These are phyloP conservation scores for Pinus tabuliformis DNA, from an alignment of 75 land plant genomes.

Conservation along the genomic window DNA sequence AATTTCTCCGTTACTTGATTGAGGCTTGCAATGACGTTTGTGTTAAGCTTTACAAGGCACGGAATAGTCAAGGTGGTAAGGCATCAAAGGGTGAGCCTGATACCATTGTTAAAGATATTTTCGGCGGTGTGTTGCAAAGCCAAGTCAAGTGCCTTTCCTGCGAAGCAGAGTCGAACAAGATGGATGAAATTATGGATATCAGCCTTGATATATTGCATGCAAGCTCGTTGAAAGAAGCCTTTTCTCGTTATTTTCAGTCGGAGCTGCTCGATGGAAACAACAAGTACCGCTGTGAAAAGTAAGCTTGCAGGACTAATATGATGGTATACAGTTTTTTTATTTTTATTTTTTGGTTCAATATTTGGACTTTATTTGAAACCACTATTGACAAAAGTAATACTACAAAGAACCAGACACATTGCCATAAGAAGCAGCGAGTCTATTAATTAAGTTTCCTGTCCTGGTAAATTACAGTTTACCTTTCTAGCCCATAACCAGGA, in stretches of 20 bases:
- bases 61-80: conserved; percentile 3
- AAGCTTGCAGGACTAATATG: conserved; percentile 3
- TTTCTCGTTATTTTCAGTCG: conserved; percentile 76
- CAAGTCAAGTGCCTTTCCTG: conserved; percentile 90
- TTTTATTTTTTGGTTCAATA: not conserved
- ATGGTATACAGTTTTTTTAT: not conserved
- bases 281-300: conserved; percentile 88
- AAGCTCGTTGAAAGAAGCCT: conserved; percentile 63
- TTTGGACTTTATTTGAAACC: not conserved
- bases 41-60: conserved; percentile 58
- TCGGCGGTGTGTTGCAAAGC: conserved; percentile 89
- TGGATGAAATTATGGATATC: conserved; percentile 94
- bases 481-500: too few relatives aligned
- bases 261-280: conserved; percentile 92
- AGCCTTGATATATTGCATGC: conserved; percentile 71
- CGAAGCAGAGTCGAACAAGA: conserved; percentile 74
- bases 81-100: conserved; percentile 18
- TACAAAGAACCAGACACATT: too few relatives aligned
- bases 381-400: not conserved
- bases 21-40: conserved; percentile 86
- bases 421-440: too few relatives aligned
- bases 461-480: too few relatives aligned
- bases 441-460: too few relatives aligned
- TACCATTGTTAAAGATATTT: conserved; percentile 88
- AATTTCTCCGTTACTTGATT: conserved; percentile 90